Percentiles rank a stretch among this genome's conserved stretches.
phyloP scores from a whole-genome alignment of 805 yeast species.

The Diddensiella caesifluorescens region DNA sequence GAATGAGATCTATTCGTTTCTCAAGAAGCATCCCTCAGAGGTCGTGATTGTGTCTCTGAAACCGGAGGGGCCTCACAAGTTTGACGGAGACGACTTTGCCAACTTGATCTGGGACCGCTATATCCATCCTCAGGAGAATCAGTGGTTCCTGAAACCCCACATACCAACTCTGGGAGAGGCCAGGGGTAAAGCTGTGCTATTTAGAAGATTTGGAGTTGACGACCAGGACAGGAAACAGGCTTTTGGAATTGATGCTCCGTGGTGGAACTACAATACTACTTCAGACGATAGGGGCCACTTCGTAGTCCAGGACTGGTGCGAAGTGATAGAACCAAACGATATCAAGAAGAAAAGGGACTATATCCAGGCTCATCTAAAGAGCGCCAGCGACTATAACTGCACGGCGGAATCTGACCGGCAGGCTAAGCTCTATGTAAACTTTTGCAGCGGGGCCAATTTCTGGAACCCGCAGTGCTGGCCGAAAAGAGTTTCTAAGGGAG shows the following conservation, averaged over 20 bases:
- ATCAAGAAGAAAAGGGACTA: constrained; percentile 52
- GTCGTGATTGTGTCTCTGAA: constrained; percentile 62
- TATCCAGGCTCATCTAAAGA: constrained; percentile 50
- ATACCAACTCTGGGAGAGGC: constrained; percentile 57
- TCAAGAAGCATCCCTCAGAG: constrained; percentile 50
- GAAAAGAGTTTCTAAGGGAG: constrained; percentile 50
- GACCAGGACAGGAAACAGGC: constrained; percentile 36
- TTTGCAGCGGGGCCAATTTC: constrained; percentile 68
- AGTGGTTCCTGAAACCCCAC: constrained; percentile 54
- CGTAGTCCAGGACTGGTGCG: constrained; percentile 72
- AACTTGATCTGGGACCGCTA: constrained; percentile 55
- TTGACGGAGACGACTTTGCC: constrained; percentile 68
- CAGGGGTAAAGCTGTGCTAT: constrained; percentile 61
- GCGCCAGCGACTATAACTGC: constrained; percentile 46
- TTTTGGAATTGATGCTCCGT: constrained; percentile 62
- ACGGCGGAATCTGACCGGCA: constrained; percentile 34
- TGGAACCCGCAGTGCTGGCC: constrained; percentile 75
- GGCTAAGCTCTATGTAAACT: constrained; percentile 61
- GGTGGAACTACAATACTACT: constrained; percentile 62
- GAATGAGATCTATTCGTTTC: constrained; percentile 54
- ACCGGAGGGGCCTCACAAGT: constrained; percentile 64
- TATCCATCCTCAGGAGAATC: constrained; percentile 43
- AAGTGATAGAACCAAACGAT: constrained; percentile 47
- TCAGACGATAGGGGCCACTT: constrained; percentile 59
- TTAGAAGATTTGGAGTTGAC: constrained; percentile 65